phyloP scores from a whole-genome alignment of 202 grass and related monocot species.

The Brachypodium distachyon region DNA sequence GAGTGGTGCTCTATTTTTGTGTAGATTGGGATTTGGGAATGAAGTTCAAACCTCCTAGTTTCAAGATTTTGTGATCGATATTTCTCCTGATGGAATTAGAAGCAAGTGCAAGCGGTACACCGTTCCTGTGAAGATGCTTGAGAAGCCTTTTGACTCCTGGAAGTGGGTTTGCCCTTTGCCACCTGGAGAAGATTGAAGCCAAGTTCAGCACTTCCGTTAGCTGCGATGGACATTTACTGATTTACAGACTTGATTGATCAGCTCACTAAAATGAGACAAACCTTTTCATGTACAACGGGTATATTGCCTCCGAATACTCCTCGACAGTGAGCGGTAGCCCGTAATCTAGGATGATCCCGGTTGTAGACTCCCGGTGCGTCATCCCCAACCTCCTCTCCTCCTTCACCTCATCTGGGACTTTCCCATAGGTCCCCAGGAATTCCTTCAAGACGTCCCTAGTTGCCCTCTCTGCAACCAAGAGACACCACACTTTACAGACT shows the following conservation, averaged over 20 bases:
- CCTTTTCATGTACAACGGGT: slow-evolving; percentile 68
- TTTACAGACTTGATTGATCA: background rate
- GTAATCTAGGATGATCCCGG: slow-evolving; percentile 68
- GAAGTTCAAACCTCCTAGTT: slow-evolving; percentile 41
- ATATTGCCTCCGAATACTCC: slow-evolving; percentile 58
- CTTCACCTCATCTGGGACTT: slow-evolving; percentile 42
- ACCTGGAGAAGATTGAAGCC: slow-evolving; percentile 28
- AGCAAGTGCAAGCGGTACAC: slow-evolving; percentile 66
- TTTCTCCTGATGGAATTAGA: slow-evolving; percentile 85
- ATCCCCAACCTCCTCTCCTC: slow-evolving; percentile 66
- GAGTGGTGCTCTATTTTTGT: background rate
- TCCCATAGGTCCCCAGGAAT: slow-evolving; percentile 61
- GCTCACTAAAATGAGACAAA: background rate
- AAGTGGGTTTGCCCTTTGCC: slow-evolving; percentile 52
- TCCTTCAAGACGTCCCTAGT: slow-evolving; percentile 53
- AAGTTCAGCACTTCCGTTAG: background rate
- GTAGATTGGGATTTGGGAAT: background rate
- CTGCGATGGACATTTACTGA: background rate
- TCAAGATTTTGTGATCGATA: slow-evolving; percentile 53
- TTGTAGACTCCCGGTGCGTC: slow-evolving; percentile 59
- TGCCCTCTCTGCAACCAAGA: slow-evolving; percentile 49
- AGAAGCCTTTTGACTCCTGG: slow-evolving; percentile 73
- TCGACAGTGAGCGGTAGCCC: slow-evolving; percentile 54
- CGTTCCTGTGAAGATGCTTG: slow-evolving; percentile 60
- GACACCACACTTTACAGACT: background rate